These are phyloP conservation scores for Boletus speciosus DNA, from an alignment of 768 basidiomycete species.

Conservation along the genomic window DNA sequence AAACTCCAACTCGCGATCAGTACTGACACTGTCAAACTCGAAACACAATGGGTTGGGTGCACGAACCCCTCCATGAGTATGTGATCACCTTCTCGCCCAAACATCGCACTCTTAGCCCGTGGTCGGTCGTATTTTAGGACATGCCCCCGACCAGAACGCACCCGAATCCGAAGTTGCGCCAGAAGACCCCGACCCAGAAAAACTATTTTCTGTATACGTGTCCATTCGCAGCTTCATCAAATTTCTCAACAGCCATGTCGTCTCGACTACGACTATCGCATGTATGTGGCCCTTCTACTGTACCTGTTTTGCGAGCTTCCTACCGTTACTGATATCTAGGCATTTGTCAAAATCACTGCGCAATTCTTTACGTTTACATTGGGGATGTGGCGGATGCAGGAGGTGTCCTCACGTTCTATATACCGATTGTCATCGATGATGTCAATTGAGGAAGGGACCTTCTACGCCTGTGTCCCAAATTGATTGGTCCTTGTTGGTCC, in stretches of 20 bases:
- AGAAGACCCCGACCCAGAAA: constrained; percentile 49
- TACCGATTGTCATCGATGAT: constrained; percentile 73
- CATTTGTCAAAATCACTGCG: constrained; percentile 77
- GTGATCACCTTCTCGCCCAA: constrained; percentile 3
- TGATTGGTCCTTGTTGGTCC: neutral
- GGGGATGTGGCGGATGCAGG: constrained; percentile 76
- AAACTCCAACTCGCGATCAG: constrained; percentile 49
- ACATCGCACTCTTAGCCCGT: neutral
- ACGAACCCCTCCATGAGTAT: constrained; percentile 57
- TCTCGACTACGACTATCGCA: constrained; percentile 82
- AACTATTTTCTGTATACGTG: constrained; percentile 63
- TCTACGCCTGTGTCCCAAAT: neutral
- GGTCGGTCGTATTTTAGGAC: constrained; percentile 16
- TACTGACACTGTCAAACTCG: constrained; percentile 72
- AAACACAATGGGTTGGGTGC: constrained; percentile 78
- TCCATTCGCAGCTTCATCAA: constrained; percentile 75
- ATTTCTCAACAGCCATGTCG: constrained; percentile 75
- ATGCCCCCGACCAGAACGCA: constrained; percentile 32
- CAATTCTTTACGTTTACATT: constrained; percentile 87
- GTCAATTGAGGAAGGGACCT: constrained; percentile 21
- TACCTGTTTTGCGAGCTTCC: neutral
- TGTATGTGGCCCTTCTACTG: constrained; percentile 47
- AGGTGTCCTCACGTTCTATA: constrained; percentile 85
- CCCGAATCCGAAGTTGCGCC: constrained; percentile 27
- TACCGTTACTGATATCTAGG: constrained; percentile 39